Evolutionary conservation across 768 basidiomycete genomes (phyloP).

Genomic region (Tulasnella sp.): DNA sequence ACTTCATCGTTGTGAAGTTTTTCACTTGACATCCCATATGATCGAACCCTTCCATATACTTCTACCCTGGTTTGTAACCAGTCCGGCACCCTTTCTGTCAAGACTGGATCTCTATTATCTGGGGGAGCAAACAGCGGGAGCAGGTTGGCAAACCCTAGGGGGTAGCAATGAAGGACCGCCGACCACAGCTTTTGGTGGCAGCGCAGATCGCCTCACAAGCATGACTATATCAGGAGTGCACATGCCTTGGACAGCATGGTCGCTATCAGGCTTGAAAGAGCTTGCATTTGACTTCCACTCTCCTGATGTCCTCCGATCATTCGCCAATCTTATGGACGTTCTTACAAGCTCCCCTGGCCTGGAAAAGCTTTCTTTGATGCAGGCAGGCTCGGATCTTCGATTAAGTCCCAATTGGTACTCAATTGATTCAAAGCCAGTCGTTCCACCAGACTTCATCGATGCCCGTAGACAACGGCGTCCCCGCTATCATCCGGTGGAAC

Average conservation of each 20-base stretch:
- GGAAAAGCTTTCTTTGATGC: constrained; percentile 7
- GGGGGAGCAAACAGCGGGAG: not conserved
- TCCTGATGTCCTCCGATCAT: constrained; percentile 3
- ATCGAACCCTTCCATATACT: constrained; percentile 5
- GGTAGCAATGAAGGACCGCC: not conserved
- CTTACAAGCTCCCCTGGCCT: not conserved
- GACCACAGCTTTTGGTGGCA: constrained; percentile 6
- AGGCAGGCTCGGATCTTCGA: constrained; percentile 7
- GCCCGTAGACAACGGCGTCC: too few species aligned
- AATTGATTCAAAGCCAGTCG: too few species aligned
- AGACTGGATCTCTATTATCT: constrained; percentile 8
- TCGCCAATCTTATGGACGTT: constrained; percentile 1
- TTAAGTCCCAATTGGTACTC: constrained; percentile 5
- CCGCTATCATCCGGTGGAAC: too few species aligned
- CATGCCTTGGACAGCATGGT: constrained; percentile 8
- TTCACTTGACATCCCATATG: constrained; percentile 3
- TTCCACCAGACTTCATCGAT: too few species aligned
- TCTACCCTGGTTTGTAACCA: constrained; percentile 2
- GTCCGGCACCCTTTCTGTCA: not conserved
- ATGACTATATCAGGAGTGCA: constrained; percentile 13
- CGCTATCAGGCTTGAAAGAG: not conserved
- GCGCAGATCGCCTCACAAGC: not conserved
- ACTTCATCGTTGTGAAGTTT: constrained; percentile 7
- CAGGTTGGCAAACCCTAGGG: not conserved
- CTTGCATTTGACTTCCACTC: constrained; percentile 14